Evolutionary conservation across 2,329 filamentous ascomycete species (phyloP).

Genomic region (Hymenoscyphus fructigenus): DNA sequence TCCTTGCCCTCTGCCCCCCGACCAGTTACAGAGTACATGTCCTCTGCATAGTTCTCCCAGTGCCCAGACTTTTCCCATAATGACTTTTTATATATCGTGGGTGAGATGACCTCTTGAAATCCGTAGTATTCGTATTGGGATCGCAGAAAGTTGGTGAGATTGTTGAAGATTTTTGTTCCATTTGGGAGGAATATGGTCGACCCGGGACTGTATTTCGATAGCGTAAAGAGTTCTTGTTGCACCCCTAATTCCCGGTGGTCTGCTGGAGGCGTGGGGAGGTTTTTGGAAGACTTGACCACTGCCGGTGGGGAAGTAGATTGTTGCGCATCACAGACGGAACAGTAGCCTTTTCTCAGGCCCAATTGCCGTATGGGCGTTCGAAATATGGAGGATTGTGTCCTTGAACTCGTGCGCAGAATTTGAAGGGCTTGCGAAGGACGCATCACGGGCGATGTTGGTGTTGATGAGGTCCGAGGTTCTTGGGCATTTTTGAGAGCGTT

Average conservation of each 20-base stretch:
- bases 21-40: constrained; percentile 82
- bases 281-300: constrained; percentile 19
- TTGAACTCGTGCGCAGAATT: constrained; percentile 22
- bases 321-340: constrained; percentile 32
- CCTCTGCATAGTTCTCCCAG: constrained; percentile 85
- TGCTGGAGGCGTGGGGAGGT: constrained; percentile 27
- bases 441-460: constrained; percentile 26
- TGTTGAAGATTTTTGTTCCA: constrained; percentile 80
- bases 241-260: constrained; percentile 62
- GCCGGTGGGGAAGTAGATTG: constrained; percentile 10
- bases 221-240: constrained; percentile 76
- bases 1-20: constrained; percentile 34
- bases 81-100: constrained; percentile 86
- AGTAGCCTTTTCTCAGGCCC: constrained; percentile 31
- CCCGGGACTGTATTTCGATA: constrained; percentile 76
- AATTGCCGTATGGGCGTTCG: constrained; percentile 8
- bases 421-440: constrained; percentile 34
- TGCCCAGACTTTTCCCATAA: constrained; percentile 86
- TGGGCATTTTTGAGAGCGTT: too few relatives aligned
- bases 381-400: constrained; percentile 13
- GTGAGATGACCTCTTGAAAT: constrained; percentile 85
- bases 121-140: constrained; percentile 82
- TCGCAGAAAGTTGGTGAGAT: constrained; percentile 76
- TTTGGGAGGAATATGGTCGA: constrained; percentile 83
- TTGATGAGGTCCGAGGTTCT: not conserved